Evolutionary conservation across 306 rosid species (phyloP).

Genomic region (Gynostemma pentaphyllum): DNA sequence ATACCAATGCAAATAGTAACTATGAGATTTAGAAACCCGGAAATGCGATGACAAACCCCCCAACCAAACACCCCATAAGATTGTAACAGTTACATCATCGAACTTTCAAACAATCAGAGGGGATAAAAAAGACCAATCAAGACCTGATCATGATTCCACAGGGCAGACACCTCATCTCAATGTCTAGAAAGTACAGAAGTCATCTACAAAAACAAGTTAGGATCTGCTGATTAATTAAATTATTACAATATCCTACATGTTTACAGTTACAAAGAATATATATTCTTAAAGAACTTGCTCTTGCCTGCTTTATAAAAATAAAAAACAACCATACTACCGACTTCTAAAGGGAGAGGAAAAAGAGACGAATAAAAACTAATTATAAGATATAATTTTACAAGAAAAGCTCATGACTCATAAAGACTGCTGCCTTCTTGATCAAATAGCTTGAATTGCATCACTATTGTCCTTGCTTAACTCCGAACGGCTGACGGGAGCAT

Average conservation of each 20-base stretch:
- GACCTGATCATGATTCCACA: not conserved
- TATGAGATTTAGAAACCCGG: too few species aligned
- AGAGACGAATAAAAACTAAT: conserved; percentile 10
- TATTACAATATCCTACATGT: conserved; percentile 43
- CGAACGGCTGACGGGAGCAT: conserved; percentile 48
- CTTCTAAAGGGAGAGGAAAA: not conserved
- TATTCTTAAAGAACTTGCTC: conserved; percentile 43
- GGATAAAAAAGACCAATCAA: not conserved
- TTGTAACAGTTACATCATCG: too few species aligned
- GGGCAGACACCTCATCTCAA: not conserved
- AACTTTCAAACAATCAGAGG: too few species aligned
- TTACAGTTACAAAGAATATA: conserved; percentile 76
- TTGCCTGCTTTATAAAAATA: conserved; percentile 54
- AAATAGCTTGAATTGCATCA: conserved; percentile 53
- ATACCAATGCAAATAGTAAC: too few species aligned
- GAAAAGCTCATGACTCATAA: conserved; percentile 19
- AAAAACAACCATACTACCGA: conserved; percentile 25
- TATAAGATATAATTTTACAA: conserved; percentile 7
- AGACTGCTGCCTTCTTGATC: conserved; percentile 20
- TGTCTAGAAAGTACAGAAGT: not conserved
- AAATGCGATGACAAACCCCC: too few species aligned
- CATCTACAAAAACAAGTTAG: conserved; percentile 2
- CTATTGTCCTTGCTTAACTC: conserved; percentile 52
- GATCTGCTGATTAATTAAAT: conserved; percentile 20
- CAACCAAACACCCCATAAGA: too few species aligned